Evolutionary conservation across 768 basidiomycete species (phyloP).

Genomic region (Suillus sp.): DNA sequence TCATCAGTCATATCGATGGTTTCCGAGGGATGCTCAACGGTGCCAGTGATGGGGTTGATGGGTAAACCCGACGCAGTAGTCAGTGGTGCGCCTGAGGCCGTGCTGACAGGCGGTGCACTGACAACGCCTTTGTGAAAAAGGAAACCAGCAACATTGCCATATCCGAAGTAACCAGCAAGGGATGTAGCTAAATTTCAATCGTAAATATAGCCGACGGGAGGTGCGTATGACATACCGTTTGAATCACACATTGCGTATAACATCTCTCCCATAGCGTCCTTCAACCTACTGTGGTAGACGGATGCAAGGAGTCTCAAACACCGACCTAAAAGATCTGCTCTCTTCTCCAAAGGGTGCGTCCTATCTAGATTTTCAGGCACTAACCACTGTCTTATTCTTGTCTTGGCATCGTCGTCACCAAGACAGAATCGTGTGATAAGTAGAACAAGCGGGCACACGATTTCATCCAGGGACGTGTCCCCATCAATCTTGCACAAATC

Average conservation of each 20-base stretch:
- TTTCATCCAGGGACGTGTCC: constrained; percentile 71
- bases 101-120: constrained; percentile 48
- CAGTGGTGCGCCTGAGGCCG: constrained; percentile 35
- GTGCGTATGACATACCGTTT: constrained; percentile 49
- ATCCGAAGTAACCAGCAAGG: constrained; percentile 81
- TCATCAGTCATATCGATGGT: constrained; percentile 82
- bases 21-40: constrained; percentile 44
- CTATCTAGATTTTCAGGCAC: constrained; percentile 83
- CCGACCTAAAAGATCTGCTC: constrained; percentile 75
- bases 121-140: constrained; percentile 90
- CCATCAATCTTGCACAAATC: constrained; percentile 50
- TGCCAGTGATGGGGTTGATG: constrained; percentile 90
- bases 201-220: constrained; percentile 5
- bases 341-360: constrained; percentile 68
- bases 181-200: constrained; percentile 51
- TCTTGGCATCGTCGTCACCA: constrained; percentile 59
- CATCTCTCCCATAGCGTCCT: constrained; percentile 84
- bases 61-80: constrained; percentile 41
- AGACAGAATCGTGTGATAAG: constrained; percentile 72
- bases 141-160: constrained; percentile 95
- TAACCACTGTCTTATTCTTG: constrained; percentile 64
- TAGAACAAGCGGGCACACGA: constrained; percentile 73
- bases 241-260: constrained; percentile 81
- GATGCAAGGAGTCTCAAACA: constrained; percentile 75
- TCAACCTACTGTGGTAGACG: constrained; percentile 71